Evolutionary conservation across 768 basidiomycete genomes (phyloP), one percentile per base, ranked within the genome.

Genomic region (Suillus decipiens): DNA sequence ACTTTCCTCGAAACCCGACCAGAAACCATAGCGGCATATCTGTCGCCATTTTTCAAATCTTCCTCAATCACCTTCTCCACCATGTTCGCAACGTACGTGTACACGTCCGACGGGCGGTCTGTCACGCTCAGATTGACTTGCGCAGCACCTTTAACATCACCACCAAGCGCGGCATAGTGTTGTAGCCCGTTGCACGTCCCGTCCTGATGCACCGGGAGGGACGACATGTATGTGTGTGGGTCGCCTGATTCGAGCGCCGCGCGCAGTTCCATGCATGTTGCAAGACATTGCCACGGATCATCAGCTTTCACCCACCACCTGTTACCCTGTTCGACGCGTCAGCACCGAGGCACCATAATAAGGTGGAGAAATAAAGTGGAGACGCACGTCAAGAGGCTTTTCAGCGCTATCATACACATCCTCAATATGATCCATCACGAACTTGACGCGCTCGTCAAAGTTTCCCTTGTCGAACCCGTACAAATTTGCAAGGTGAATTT

Each of bases 161-260:
- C 96, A 50, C 97, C 97, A 5, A 99, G 86, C 0, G 97, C 97
- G 7, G 97, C 97, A 70, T 99, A 99, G 75, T 99, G 96, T 77
- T 99, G 97, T 66, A 99, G 81, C 33, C 96, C 97, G 69, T 99
- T 99, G 70, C 97, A 99, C 0, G 97, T 98, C 3, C 97, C 96
- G 67, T 99, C 97, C 76, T 99, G 96, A 73, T 99, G 97, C 7
- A 98, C 85, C 0, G 97, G 97, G n/a, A 97, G 81, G 19, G 79
- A 75, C 3, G 89, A 93, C 69, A 81, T 76, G 75, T 79, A 89
- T 22, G 75, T 72, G 64, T 81, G 83, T 0, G 85, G 83, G 47
- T 86, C 81, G 17, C 86, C 84, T 1, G 89, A 90, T 47, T 89
- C 83, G 0, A 96, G 81, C 2, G 96, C 96, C 1, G 82, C 83